These are phyloP conservation scores for Kwoniella europaea DNA, from an alignment of 768 basidiomycete genomes.

Conservation along the genomic window DNA sequence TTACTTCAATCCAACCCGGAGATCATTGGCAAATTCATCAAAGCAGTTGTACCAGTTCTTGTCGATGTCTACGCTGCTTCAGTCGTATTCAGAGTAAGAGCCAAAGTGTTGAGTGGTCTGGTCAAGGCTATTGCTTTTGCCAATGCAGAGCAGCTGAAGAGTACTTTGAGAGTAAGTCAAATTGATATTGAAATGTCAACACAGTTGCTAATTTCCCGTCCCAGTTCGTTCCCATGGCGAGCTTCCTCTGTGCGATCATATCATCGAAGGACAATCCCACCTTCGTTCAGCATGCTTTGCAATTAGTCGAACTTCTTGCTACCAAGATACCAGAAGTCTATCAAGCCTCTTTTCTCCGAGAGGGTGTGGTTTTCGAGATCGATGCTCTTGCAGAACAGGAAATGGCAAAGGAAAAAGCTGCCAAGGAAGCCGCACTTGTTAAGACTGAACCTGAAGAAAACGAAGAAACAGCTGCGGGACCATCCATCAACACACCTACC, in stretches of 20 bases:
- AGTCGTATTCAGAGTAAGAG: conserved; percentile 81
- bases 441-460: conserved; percentile 46
- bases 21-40: conserved; percentile 84
- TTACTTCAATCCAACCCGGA: conserved; percentile 71
- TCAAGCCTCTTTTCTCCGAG: conserved; percentile 84
- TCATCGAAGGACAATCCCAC: conserved; percentile 89
- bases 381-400: conserved; percentile 72
- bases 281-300: conserved; percentile 83
- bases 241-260: conserved; percentile 90
- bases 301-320: conserved; percentile 88
- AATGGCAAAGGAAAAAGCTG: conserved; percentile 62
- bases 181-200: background rate
- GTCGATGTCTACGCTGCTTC: conserved; percentile 99
- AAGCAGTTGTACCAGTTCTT: conserved; percentile 85
- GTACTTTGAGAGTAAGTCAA: conserved; percentile 73
- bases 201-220: conserved; percentile 8
- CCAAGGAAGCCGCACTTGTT: conserved; percentile 30
- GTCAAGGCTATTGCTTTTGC: conserved; percentile 91
- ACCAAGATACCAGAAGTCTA: conserved; percentile 82
- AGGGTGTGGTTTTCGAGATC: conserved; percentile 96
- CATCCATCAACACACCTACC: background rate
- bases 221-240: conserved; percentile 90
- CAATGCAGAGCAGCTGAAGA: conserved; percentile 73
- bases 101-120: conserved; percentile 84
- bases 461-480: conserved; percentile 19